These are phyloP conservation scores for Tylopilus intermedius DNA, from an alignment of 768 basidiomycete species.

Conservation along the genomic window DNA sequence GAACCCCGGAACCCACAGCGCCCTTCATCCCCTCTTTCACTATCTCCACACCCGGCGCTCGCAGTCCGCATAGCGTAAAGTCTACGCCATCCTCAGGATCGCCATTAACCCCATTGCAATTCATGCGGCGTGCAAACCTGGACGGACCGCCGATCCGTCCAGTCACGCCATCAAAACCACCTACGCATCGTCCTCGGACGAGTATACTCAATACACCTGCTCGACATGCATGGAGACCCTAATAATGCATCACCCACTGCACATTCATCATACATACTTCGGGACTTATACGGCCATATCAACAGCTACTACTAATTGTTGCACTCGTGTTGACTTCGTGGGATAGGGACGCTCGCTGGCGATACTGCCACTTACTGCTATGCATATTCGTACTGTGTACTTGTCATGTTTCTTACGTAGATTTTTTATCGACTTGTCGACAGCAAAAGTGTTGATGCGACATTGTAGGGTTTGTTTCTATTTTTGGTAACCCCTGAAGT, in stretches of 20 bases:
- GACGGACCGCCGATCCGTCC: slow-evolving; percentile 51
- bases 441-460: too few species aligned
- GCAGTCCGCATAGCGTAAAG: slow-evolving; percentile 41
- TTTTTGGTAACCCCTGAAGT: slow-evolving; percentile 8
- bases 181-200: slow-evolving; percentile 40
- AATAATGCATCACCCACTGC: slow-evolving; percentile 18
- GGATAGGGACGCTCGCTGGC: slow-evolving; percentile 25
- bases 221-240: slow-evolving; percentile 66
- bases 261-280: slow-evolving; percentile 14
- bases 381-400: slow-evolving; percentile 25
- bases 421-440: slow-evolving; percentile 3
- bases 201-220: slow-evolving; percentile 42
- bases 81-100: slow-evolving; percentile 64
- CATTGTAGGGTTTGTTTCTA: slow-evolving; percentile 4
- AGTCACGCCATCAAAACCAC: slow-evolving; percentile 61
- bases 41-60: slow-evolving; percentile 44
- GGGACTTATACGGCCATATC: slow-evolving; percentile 15
- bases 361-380: slow-evolving; percentile 19
- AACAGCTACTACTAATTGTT: slow-evolving; percentile 24
- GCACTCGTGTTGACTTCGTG: slow-evolving; percentile 27
- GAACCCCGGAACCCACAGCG: slow-evolving; percentile 63
- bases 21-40: slow-evolving; percentile 63
- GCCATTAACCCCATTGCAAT: slow-evolving; percentile 76
- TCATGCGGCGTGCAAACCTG: slow-evolving; percentile 72
- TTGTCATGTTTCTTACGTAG: slow-evolving; percentile 19